Evolutionary conservation across 306 rosid genomes (phyloP), one percentile per base, ranked within the genome.

Genomic region (Vigna angularis): DNA sequence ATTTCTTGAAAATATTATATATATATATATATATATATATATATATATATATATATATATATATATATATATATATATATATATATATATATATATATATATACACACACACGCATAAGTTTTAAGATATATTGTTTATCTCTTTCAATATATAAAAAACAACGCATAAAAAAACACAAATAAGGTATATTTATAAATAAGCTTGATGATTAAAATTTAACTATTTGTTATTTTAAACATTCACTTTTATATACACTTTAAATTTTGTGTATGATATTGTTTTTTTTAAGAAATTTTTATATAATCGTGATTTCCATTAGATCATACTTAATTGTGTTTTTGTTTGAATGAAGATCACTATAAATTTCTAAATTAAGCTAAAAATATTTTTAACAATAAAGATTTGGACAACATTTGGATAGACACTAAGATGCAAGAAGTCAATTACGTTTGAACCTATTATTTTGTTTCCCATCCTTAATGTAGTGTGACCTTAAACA

Each of bases 401-500:
- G 26, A 30, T 6, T 30, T 15, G 11, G 30, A 20, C 18, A 40
- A 20, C 26, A 36, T 16, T 30, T 7, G 34, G 63, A 51, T 71
- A 52, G 5, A 52, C 55, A 38, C 36, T 5, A 9, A 8, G 22
- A 42, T 73, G 6, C 9, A n/a, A 73, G 1, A 73, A 58, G 51
- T 28, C 7, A 6, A 2, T 34, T 51, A 17, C 0, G 32, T 36
- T 71, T 52, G 13, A 18, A 52, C 48, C 42, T 42, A 12, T 1
- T 56, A 20, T 56, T 57, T 18, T 72, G 34, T 51, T 51, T n/a
- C n/a, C 17, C 32, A 51, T 32, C 65, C 51, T 36, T 53, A 71
- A 42, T 14, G 11, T 4, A 22, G 38, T 73, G 17, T 16, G 14
- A 59, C 36, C 63, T 13, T 2, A 74, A 74, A 61, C 20, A 47